Percentiles rank a stretch among this genome's conserved stretches.
Conservation (phyloP, 179 eudicot species). For the Kewa caespitosa region DNA sequence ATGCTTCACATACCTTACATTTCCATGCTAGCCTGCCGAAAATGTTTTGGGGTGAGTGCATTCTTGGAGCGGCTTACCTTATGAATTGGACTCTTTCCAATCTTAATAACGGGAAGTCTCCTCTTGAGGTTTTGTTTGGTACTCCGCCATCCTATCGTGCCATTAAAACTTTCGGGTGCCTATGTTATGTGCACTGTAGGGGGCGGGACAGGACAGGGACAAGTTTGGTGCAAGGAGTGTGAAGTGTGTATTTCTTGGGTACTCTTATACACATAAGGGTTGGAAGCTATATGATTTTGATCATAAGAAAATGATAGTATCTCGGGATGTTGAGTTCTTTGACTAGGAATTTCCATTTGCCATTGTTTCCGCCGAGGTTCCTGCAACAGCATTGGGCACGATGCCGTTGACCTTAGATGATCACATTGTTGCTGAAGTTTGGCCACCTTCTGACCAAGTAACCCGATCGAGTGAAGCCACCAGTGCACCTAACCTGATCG, state of each 20-base stretch:
- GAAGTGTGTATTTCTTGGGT: neutral
- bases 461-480: neutral
- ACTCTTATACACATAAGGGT: neutral
- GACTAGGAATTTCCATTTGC: neutral
- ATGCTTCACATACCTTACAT: neutral
- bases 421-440: too few relatives aligned
- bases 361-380: neutral
- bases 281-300: neutral
- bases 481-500: too few relatives aligned
- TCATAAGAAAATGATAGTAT: neutral
- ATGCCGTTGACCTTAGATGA: too few relatives aligned
- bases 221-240: neutral
- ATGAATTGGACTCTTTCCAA: neutral
- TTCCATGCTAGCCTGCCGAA: neutral
- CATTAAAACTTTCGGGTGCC: neutral
- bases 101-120: neutral
- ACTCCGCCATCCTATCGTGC: neutral
- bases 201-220: neutral
- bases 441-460: too few relatives aligned
- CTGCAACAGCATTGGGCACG: neutral
- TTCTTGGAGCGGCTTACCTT: neutral
- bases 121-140: neutral
- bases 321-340: neutral
- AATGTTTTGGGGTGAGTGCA: neutral
- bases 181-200: neutral